Percentiles rank a stretch among this genome's conserved stretches.
Conservation (phyloP, 305 asterid species). For the Fraxinus ornus region DNA sequence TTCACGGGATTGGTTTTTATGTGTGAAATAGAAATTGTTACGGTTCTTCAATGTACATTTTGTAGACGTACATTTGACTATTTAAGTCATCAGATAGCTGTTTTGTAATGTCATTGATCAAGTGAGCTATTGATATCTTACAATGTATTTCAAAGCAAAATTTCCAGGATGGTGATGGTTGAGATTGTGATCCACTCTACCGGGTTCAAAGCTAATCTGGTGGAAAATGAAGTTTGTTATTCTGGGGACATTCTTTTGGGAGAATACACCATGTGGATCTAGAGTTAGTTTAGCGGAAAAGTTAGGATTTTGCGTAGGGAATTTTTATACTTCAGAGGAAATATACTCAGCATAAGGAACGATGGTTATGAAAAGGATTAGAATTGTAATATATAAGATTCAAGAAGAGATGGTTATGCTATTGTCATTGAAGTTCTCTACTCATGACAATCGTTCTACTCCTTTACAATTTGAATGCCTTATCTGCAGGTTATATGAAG, state of each 20-base stretch:
- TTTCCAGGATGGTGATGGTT: not conserved
- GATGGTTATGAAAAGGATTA: constrained; percentile 3
- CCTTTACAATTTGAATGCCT: constrained; percentile 36
- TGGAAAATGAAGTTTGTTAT: not conserved
- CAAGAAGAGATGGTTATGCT: not conserved
- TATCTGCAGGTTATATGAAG: constrained; percentile 47
- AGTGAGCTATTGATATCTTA: not conserved
- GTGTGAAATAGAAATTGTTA: not conserved
- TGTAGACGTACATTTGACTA: not conserved
- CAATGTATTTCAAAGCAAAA: not conserved
- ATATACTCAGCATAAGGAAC: not conserved
- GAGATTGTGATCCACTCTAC: not conserved
- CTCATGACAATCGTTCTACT: constrained; percentile 15
- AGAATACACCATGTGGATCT: not conserved
- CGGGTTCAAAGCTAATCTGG: not conserved
- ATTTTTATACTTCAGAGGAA: not conserved
- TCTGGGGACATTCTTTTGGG: not conserved
- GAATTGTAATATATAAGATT: not conserved
- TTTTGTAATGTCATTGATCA: not conserved
- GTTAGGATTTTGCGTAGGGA: not conserved
- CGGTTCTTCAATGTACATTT: not conserved
- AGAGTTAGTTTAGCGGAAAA: not conserved
- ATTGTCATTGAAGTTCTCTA: constrained; percentile 27
- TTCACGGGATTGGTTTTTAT: not conserved
- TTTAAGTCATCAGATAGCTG: not conserved